phyloP scores from a whole-genome alignment of 441 rosid genomes.

The Erodium trifolium region DNA sequence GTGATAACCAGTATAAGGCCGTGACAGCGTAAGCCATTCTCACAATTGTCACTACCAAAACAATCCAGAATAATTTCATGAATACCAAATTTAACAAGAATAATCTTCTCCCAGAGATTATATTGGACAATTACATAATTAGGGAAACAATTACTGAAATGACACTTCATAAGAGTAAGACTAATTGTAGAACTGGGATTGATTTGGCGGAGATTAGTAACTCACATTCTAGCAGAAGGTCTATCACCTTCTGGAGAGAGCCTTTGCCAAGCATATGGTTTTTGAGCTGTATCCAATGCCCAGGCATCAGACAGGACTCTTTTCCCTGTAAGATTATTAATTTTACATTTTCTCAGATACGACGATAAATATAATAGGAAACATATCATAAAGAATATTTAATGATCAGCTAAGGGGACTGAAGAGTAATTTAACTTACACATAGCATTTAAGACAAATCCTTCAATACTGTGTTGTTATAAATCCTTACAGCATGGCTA shows the following conservation, averaged over 20 bases:
- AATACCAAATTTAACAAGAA: background rate
- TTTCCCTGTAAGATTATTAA: constrained; percentile 43
- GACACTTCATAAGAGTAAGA: background rate
- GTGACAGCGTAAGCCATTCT: too few relatives aligned
- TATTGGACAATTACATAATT: background rate
- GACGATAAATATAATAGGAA: background rate
- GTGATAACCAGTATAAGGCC: too few relatives aligned
- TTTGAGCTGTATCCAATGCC: constrained; percentile 95
- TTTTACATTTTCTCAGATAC: background rate
- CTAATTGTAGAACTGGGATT: background rate
- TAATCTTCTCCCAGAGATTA: background rate
- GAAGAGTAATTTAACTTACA: too few relatives aligned
- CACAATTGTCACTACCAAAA: background rate
- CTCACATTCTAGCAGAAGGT: constrained; percentile 96
- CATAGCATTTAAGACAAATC: too few relatives aligned
- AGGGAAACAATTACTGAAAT: background rate
- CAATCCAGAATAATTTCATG: background rate
- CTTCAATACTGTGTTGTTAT: too few relatives aligned
- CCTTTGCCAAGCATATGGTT: constrained; percentile 90
- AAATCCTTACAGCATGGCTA: too few relatives aligned
- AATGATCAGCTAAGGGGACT: too few relatives aligned
- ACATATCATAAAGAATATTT: background rate
- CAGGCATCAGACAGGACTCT: constrained; percentile 92
- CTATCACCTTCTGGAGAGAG: constrained; percentile 86
- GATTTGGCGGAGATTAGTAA: background rate